phyloP scores from a whole-genome alignment of 2,329 filamentous ascomycete species.

The Xylaria sp. region DNA sequence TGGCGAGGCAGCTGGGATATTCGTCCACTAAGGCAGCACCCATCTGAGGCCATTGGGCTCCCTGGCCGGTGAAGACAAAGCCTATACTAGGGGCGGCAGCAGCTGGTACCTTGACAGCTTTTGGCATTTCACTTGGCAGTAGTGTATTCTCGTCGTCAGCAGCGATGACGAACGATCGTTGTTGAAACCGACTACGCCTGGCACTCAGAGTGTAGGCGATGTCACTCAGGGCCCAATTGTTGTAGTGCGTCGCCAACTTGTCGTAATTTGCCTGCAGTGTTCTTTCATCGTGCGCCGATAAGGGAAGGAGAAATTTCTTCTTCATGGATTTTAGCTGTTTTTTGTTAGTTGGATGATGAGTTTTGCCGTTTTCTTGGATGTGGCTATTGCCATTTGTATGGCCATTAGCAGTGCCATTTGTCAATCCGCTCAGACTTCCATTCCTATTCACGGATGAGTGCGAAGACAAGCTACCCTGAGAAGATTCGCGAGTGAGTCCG shows the following conservation, averaged over 20 bases:
- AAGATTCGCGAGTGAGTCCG: neutral
- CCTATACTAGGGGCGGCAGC: neutral
- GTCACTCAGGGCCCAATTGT: neutral
- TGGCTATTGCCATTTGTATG: neutral
- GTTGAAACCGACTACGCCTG: neutral
- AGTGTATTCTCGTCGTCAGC: neutral
- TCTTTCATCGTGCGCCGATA: constrained; percentile 24
- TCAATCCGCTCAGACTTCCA: neutral
- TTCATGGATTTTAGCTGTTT: neutral
- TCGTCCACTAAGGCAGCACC: constrained; percentile 6
- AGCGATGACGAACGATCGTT: neutral
- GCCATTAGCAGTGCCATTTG: neutral
- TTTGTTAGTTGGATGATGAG: neutral
- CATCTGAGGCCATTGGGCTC: constrained; percentile 12
- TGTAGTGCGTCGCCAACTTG: neutral
- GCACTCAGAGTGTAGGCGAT: constrained; percentile 17
- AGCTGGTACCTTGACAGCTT: neutral
- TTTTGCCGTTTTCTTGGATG: neutral
- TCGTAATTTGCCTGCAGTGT: constrained; percentile 9
- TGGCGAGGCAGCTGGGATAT: constrained; percentile 8
- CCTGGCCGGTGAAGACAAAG: neutral
- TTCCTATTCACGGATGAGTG: neutral
- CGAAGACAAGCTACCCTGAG: neutral
- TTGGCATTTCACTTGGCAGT: neutral
- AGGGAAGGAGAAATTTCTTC: constrained; percentile 4